Evolutionary conservation across 2,329 filamentous ascomycete species (phyloP), one percentile per base, ranked within the genome.

Genomic region (Neofusicoccum cordaticola): DNA sequence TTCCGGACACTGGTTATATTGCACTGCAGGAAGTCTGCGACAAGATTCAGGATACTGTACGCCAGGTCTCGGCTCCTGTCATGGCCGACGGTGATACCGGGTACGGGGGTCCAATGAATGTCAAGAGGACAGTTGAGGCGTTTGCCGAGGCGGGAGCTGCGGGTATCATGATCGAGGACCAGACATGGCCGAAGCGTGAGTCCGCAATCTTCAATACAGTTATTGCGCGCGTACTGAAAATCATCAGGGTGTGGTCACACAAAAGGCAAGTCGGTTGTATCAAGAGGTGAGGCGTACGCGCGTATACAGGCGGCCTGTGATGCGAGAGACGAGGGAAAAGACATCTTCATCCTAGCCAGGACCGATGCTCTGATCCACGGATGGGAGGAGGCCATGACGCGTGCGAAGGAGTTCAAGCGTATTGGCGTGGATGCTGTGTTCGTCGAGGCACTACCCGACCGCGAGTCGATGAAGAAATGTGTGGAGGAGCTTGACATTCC

Each of bases 1-100:
- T 83, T 0, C 81, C 81, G 0, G 81, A 83, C 66, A 81, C 82
- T 0, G 81, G 81, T 1, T 83, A 83, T 57, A 83, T 83, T 62
- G 80, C 81, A 1, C 78, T 83, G 67, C 72, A 75, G 8, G 81
- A 83, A 65, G 77, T 83, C 71, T 80, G 76, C 51, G 73, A 75
- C 13, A 81, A 81, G 68, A 78, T 83, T 51, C 78, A 81, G 61
- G 80, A 83, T 65, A 72, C 72, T 0, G 71, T 72, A 1, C 73
- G 79, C 1, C 75, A 75, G 44, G 75, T 77, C 0, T 75, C 58
- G 0, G 64, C 82, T 0, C 82, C 81, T 0, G 69, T 83, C 22
- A 72, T 83, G 67, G 80, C 75, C 0, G 81, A 83, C 67, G 81
- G 79, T 0, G 80, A 83, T 65, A 83, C 81, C 0, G 81, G 81